These are phyloP conservation scores for Arachnomyces sp. DNA, from an alignment of 2,329 filamentous ascomycete species.

Conservation along the genomic window DNA sequence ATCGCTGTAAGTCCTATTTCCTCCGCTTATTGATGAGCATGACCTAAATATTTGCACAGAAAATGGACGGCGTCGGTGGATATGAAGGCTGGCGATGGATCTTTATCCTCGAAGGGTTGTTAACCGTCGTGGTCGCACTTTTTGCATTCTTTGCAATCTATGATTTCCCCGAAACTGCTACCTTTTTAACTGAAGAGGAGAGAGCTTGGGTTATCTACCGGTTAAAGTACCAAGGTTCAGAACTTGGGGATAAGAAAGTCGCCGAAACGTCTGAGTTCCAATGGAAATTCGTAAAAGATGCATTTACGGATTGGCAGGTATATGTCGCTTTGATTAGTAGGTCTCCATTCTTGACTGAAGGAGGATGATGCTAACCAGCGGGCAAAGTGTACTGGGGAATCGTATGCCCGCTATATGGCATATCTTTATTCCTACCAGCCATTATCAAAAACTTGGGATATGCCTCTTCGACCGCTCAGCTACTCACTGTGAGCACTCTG, in stretches of 20 bases:
- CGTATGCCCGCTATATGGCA: slow-evolving; percentile 35
- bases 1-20: slow-evolving; percentile 32
- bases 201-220: slow-evolving; percentile 31
- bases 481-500: slow-evolving; percentile 26
- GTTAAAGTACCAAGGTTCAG: slow-evolving; percentile 29
- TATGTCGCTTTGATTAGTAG: slow-evolving; percentile 32
- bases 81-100: slow-evolving; percentile 45
- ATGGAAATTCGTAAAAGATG: slow-evolving; percentile 32
- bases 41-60: slow-evolving; percentile 14
- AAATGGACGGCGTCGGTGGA: slow-evolving; percentile 44
- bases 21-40: not conserved
- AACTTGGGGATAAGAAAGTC: slow-evolving; percentile 18
- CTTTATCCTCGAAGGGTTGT: slow-evolving; percentile 43
- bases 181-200: slow-evolving; percentile 36
- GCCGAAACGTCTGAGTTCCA: slow-evolving; percentile 27
- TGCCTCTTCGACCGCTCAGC: slow-evolving; percentile 30
- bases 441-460: slow-evolving; percentile 38
- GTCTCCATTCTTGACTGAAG: slow-evolving; percentile 4
- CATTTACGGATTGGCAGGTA: slow-evolving; percentile 37
- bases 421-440: slow-evolving; percentile 33
- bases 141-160: slow-evolving; percentile 39
- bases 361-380: slow-evolving; percentile 9
- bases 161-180: slow-evolving; percentile 39
- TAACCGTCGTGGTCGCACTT: slow-evolving; percentile 37
- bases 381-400: slow-evolving; percentile 36